Evolutionary conservation across 805 yeast genomes (phyloP), one percentile per base, ranked within the genome.

Genomic region (Scheffersomyces ergatensis): DNA sequence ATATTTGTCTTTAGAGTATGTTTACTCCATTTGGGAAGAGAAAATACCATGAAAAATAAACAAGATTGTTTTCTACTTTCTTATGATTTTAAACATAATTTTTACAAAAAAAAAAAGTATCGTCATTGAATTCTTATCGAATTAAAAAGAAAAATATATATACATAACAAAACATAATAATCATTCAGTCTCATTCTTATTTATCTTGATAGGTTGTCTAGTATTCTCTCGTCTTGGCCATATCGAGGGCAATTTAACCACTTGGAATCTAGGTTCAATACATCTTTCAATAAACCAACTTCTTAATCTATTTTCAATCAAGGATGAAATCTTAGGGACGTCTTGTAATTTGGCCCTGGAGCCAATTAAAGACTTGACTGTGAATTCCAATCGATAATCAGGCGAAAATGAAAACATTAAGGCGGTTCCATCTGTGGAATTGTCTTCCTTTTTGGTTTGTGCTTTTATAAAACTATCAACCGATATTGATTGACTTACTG

Each of bases 281-380:
- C 96, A 89, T 46, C 97, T 72, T 51, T 92, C 97, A 14, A 83
- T 82, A 56, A 93, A 90, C 95, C 97, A 89, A 40, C 82, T 82
- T 47, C 93, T 75, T 30, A 93, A 74, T 45, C 83, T 83, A 43
- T 79, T 80, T 57, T 93, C 98, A 31, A 93, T 82, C 32, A 93
- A 67, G 43, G 87, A 82, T 8, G 95, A 80, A 29, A 93, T 80
- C 55, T 93, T 89, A 6, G 99, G 99, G 13, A 93, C 86, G 54
- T 93, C 89, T 61, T 90, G 96, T 20, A 93, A 70, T 57, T 92
- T 85, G 0, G 98, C 88, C 36, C 96, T 74, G 1, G 97, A 86
- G 1, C 99, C 99, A 38, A 93, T 88, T 30, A 92, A 67, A 1
- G 97, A 88, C 53, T 82, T 82, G n/a, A 89, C 82, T 33, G 85